These are phyloP conservation scores for Miamiensis avidus DNA, from an alignment of 169 alveolate genomes.

Conservation along the genomic window DNA sequence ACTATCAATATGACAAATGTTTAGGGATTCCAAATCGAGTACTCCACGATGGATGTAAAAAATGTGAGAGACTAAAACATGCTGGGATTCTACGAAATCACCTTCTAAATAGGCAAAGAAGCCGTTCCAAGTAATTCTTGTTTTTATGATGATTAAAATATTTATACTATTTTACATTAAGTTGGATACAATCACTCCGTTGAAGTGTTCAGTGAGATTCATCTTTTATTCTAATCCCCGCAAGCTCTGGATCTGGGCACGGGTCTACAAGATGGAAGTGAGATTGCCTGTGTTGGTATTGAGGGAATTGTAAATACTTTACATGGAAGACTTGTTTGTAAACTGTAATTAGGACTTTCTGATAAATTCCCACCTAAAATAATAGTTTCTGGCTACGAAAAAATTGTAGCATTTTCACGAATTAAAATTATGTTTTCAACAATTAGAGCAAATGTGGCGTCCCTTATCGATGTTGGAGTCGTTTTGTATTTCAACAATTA, in stretches of 20 bases:
- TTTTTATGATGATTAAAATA: not conserved
- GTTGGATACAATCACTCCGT: not conserved
- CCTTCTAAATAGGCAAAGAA: not conserved
- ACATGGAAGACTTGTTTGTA: not conserved
- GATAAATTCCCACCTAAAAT: not conserved
- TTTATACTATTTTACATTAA: too few species aligned
- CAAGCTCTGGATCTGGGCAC: not conserved
- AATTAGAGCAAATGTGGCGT: not conserved
- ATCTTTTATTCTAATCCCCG: not conserved
- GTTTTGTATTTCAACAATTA: not conserved
- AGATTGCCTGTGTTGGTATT: not conserved
- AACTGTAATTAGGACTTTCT: not conserved
- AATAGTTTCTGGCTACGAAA: not conserved
- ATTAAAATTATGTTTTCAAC: not conserved
- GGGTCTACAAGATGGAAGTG: not conserved
- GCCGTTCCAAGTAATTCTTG: not conserved
- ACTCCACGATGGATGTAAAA: not conserved
- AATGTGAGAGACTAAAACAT: not conserved
- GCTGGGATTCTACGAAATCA: not conserved
- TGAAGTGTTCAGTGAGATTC: not conserved
- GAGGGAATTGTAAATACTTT: not conserved
- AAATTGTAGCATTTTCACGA: not conserved
- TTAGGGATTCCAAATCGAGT: not conserved
- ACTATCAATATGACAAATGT: not conserved
- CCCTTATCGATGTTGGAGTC: not conserved